Percentiles rank a stretch among this genome's conserved stretches.
Conservation (phyloP, 768 basidiomycete species). For the Crassisporium funariophilum region DNA sequence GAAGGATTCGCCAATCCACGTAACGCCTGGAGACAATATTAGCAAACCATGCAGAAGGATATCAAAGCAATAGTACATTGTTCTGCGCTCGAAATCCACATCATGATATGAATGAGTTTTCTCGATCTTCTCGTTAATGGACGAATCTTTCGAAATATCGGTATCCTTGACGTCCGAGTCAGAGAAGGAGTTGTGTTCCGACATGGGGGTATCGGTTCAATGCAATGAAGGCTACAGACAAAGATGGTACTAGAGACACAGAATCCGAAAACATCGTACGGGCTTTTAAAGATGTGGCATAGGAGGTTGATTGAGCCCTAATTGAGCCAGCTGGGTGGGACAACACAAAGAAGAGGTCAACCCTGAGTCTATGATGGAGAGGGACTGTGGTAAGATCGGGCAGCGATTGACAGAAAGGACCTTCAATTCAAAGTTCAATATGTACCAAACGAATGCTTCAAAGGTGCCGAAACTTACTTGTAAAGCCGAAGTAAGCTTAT, state of each 20-base stretch:
- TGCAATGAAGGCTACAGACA: slow-evolving; percentile 1
- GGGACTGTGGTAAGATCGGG: too few species aligned
- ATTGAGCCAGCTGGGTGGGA: too few species aligned
- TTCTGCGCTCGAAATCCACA: slow-evolving; percentile 35
- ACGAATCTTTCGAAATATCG: slow-evolving; percentile 19
- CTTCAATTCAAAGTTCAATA: too few species aligned
- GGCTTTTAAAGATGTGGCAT: too few species aligned
- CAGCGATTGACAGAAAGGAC: too few species aligned
- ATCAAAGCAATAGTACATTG: too few species aligned
- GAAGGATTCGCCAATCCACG: slow-evolving; percentile 45
- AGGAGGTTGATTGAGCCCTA: too few species aligned
- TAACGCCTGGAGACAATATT: slow-evolving; percentile 31
- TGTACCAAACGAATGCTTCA: too few species aligned
- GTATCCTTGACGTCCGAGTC: slow-evolving; percentile 21
- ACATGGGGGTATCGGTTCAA: slow-evolving; percentile 10
- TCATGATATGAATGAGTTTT: slow-evolving; percentile 14
- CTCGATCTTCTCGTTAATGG: slow-evolving; percentile 15
- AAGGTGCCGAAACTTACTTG: too few species aligned
- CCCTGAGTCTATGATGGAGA: neutral
- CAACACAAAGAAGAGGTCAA: neutral
- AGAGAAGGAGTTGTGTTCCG: slow-evolving; percentile 11
- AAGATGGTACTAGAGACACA: too few species aligned
- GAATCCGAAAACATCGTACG: too few species aligned
- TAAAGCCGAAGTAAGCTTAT: too few species aligned
- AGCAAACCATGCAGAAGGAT: slow-evolving; percentile 1